Base-by-base conservation (phyloP, 331 rosid species). In the Rosa hybrid region DNA sequence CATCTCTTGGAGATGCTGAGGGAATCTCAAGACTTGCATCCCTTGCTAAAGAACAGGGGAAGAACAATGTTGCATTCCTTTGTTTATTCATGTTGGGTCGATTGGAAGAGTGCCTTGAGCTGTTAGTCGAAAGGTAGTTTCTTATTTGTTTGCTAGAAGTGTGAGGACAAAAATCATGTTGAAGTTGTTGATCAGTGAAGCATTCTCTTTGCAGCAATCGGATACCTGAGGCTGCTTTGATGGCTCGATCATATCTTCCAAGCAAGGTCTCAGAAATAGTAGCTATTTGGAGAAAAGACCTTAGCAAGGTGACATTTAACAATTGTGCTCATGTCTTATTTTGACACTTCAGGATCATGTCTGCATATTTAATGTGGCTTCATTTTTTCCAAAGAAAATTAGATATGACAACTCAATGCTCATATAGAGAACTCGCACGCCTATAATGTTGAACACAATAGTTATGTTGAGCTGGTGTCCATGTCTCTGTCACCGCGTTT, bases 181-280 rank as follows among this genome's bases (percentile, higher is more conserved):
- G 53, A 39, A 53, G 62, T 73, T 70, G 34, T 76, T 64, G 59
- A 51, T 63, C 27, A 30, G 77, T 63, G 74, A 82, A 48, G 74
- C 80, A 14, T 70, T 72, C 39, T 71, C 75, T 83, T 88, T 73
- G 78, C 89, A 96, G 99, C 89, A 94, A 94, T 71, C 96, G 99
- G 86, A 96, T 96, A 84, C 99, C 99, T 73, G 99, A 96, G 88
- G 99, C 99, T 71, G 98, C 99, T 80, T 86, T 96, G 69, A 90
- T 96, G 98, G 99, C 99, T 65, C 87, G 99, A 78, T 96, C 99
- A 69, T 96, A 96, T 92, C 97, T 96, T 85, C 99, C 99, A 78
- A 94, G 99, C 86, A 96, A 92, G 91, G 98, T 96, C 64, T 88
- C 98, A 41, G 98, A 96, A 90, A 92, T 94, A 82, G 98, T 96